phyloP scores from a whole-genome alignment of 129 eudicot genomes.

The Flaveria brownii region DNA sequence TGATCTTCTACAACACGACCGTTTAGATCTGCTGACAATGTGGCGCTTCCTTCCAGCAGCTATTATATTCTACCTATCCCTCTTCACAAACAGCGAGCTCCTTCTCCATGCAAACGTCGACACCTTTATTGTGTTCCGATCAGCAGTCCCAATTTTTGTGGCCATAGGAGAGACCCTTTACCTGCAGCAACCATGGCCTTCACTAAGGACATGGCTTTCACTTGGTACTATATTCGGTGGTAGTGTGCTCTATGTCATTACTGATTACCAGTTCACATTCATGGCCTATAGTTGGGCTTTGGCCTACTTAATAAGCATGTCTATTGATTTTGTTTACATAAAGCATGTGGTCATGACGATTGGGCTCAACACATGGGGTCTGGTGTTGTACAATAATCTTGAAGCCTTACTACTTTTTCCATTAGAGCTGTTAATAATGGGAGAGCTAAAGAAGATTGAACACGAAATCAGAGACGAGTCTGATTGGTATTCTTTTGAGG shows the following conservation, averaged over 20 bases:
- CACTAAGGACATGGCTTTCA: conserved; percentile 82
- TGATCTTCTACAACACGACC: conserved; percentile 73
- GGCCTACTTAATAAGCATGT: conserved; percentile 91
- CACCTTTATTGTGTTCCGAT: conserved; percentile 90
- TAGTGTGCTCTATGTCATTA: conserved; percentile 77
- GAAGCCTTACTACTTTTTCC: conserved; percentile 95
- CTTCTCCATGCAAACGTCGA: conserved; percentile 97
- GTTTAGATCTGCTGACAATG: conserved; percentile 74
- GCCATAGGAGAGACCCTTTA: conserved; percentile 91
- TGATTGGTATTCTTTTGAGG: conserved; percentile 85
- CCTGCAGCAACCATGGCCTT: conserved; percentile 96
- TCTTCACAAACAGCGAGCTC: conserved; percentile 96
- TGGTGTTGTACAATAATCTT: conserved; percentile 91
- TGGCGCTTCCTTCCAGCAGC: conserved; percentile 95
- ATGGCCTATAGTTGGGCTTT: conserved; percentile 94
- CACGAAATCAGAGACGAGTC: conserved; percentile 77
- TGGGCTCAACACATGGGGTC: conserved; percentile 96
- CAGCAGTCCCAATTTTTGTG: conserved; percentile 92
- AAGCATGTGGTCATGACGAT: conserved; percentile 99
- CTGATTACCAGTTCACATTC: conserved; percentile 93
- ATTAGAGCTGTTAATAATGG: conserved; percentile 85
- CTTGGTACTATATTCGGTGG: conserved; percentile 88
- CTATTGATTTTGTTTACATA: conserved; percentile 95
- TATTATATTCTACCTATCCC: conserved; percentile 79
- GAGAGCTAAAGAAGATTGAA: conserved; percentile 90